Evolutionary conservation across 164 flowering plant species (phyloP).

Genomic region (Houttuynia cordata): DNA sequence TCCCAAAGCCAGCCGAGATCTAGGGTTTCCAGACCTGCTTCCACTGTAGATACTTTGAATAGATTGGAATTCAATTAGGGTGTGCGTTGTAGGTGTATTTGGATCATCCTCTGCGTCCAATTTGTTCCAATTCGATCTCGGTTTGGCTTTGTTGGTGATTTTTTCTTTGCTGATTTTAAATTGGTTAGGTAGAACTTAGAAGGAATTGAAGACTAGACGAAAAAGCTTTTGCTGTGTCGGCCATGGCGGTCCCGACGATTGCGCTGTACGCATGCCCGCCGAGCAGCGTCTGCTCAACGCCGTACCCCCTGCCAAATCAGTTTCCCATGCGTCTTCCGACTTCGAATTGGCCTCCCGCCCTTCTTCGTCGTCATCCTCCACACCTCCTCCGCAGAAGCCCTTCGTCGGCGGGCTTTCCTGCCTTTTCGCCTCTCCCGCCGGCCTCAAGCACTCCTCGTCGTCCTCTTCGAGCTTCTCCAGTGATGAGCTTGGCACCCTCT

Average conservation of each 20-base stretch:
- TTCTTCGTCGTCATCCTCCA: constrained; percentile 14
- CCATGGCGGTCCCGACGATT: constrained; percentile 72
- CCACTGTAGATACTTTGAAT: too few species aligned
- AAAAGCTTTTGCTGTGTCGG: neutral
- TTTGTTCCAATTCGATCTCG: neutral
- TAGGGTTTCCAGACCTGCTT: too few species aligned
- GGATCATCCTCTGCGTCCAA: neutral
- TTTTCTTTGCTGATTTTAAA: too few species aligned
- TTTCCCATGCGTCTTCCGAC: constrained; percentile 43
- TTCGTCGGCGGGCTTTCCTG: constrained; percentile 72
- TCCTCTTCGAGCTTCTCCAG: constrained; percentile 10
- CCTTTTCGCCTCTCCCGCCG: constrained; percentile 47
- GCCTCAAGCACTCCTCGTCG: constrained; percentile 26
- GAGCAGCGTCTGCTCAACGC: constrained; percentile 35
- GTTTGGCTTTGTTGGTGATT: too few species aligned
- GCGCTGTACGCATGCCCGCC: constrained; percentile 80
- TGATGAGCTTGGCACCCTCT: constrained; percentile 37
- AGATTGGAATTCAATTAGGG: too few species aligned
- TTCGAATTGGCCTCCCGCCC: constrained; percentile 45
- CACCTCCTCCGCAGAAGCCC: constrained; percentile 41
- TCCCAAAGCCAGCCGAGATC: too few species aligned
- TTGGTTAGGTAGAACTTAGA: too few species aligned
- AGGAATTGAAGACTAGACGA: neutral
- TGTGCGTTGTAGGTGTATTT: too few species aligned
- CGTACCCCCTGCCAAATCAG: neutral